Evolutionary conservation across 805 yeast genomes (phyloP).

Genomic region (Torulaspora indica): DNA sequence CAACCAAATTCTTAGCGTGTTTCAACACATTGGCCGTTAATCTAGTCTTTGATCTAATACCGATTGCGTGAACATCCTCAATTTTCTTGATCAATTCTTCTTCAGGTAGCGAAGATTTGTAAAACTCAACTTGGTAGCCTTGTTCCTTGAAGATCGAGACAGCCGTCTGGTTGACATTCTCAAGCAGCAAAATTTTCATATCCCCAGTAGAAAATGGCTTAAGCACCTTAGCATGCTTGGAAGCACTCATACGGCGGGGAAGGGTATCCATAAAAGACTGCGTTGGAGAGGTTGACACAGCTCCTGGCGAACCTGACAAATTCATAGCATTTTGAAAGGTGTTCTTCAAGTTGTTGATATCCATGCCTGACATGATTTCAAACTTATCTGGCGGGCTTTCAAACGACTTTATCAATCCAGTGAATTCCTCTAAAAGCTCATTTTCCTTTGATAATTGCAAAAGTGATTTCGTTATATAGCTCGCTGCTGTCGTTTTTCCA

Average conservation of each 20-base stretch:
- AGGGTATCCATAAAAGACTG: slow-evolving; percentile 55
- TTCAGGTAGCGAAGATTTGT: slow-evolving; percentile 83
- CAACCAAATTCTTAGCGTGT: slow-evolving; percentile 85
- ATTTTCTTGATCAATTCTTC: slow-evolving; percentile 93
- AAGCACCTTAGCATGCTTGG: slow-evolving; percentile 59
- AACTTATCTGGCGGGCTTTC: not conserved
- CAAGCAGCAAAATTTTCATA: slow-evolving; percentile 82
- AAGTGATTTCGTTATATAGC: slow-evolving; percentile 8
- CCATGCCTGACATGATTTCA: slow-evolving; percentile 60
- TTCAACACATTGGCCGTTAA: slow-evolving; percentile 71
- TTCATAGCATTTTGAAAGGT: slow-evolving; percentile 52
- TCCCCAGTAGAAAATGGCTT: slow-evolving; percentile 96
- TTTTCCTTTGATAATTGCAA: not conserved
- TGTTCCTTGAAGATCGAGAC: slow-evolving; percentile 76
- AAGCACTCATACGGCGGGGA: slow-evolving; percentile 43
- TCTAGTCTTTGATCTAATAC: slow-evolving; percentile 95
- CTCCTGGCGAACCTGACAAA: slow-evolving; percentile 56
- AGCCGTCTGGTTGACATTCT: slow-evolving; percentile 92
- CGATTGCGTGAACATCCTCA: slow-evolving; percentile 90
- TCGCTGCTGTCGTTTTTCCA: slow-evolving; percentile 2
- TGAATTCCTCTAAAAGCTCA: not conserved
- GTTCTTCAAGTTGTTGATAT: slow-evolving; percentile 51
- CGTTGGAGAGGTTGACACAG: slow-evolving; percentile 79
- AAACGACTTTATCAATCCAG: not conserved
- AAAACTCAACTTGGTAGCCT: slow-evolving; percentile 96